These are phyloP conservation scores for Fagopyrum homotropicum DNA, from an alignment of 148 eudicot species.

Conservation along the genomic window DNA sequence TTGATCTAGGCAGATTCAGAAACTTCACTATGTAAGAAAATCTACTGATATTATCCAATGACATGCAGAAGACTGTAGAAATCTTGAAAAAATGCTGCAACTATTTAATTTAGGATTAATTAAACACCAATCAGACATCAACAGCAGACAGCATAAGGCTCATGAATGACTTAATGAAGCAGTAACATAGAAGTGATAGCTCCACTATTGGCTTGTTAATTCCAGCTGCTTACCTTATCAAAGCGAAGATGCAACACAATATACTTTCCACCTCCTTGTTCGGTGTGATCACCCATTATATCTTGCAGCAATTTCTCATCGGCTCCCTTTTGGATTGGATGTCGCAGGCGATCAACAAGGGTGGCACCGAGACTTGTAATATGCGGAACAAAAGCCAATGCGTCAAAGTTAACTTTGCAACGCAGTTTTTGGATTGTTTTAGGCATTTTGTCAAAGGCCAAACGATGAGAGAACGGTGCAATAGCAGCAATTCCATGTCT, in stretches of 20 bases:
- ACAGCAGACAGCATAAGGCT: not conserved
- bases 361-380: conserved; percentile 64
- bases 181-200: conserved; percentile 6
- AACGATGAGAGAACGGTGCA: conserved; percentile 92
- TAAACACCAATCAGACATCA: not conserved
- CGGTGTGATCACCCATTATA: conserved; percentile 15
- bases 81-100: not conserved
- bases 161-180: not conserved
- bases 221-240: conserved; percentile 60
- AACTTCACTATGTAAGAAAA: not conserved
- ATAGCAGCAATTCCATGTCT: conserved; percentile 92
- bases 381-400: conserved; percentile 77
- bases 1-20: not conserved
- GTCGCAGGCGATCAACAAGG: conserved; percentile 57
- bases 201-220: not conserved
- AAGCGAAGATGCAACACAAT: conserved; percentile 94
- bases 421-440: conserved; percentile 71
- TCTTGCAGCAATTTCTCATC: conserved; percentile 12
- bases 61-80: not conserved
- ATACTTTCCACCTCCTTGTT: conserved; percentile 59
- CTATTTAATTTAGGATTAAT: not conserved
- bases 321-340: conserved; percentile 22
- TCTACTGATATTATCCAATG: not conserved
- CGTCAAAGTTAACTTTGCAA: conserved; percentile 89
- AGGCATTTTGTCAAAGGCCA: conserved; percentile 83